phyloP scores from a whole-genome alignment of 2,329 filamentous ascomycete species.

The Scedosporium boydii region DNA sequence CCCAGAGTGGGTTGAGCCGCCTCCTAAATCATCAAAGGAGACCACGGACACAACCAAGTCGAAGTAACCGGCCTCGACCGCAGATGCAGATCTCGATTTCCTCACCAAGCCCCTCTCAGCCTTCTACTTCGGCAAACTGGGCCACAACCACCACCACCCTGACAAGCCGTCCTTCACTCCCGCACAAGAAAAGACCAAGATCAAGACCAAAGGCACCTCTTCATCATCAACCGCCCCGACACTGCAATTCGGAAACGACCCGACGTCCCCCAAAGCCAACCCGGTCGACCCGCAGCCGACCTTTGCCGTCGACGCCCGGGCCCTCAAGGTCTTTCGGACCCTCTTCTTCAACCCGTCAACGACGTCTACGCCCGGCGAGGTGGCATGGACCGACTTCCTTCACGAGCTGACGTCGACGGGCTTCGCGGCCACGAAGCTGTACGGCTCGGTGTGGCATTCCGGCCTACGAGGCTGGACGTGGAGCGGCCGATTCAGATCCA shows the following conservation, averaged over 20 bases:
- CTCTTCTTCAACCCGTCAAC: conserved; percentile 30
- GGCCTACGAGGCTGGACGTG: conserved; percentile 28
- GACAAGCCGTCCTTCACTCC: no score
- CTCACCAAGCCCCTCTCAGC: neutral
- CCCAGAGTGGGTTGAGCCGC: conserved; percentile 33
- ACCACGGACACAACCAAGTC: neutral
- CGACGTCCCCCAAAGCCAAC: neutral
- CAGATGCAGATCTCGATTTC: neutral
- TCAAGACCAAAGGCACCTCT: conserved; percentile 11
- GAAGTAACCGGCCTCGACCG: no score
- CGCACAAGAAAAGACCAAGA: conserved; percentile 11
- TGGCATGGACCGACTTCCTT: conserved; percentile 44
- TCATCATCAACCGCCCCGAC: neutral
- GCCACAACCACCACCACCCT: no score
- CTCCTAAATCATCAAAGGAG: neutral
- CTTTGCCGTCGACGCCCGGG: conserved; percentile 19
- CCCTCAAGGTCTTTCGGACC: conserved; percentile 24
- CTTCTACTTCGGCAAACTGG: neutral
- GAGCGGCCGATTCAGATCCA: conserved; percentile 48
- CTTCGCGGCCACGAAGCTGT: conserved; percentile 45
- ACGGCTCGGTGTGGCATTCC: conserved; percentile 55
- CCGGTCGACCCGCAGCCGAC: conserved; percentile 2
- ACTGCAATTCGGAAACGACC: neutral
- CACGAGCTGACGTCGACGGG: conserved; percentile 40
- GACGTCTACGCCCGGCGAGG: conserved; percentile 32